Evolutionary conservation across 192 early-diverging fungal species (phyloP), one percentile per base, ranked within the genome.

Genomic region (Lunasporangiospora selenospora): DNA sequence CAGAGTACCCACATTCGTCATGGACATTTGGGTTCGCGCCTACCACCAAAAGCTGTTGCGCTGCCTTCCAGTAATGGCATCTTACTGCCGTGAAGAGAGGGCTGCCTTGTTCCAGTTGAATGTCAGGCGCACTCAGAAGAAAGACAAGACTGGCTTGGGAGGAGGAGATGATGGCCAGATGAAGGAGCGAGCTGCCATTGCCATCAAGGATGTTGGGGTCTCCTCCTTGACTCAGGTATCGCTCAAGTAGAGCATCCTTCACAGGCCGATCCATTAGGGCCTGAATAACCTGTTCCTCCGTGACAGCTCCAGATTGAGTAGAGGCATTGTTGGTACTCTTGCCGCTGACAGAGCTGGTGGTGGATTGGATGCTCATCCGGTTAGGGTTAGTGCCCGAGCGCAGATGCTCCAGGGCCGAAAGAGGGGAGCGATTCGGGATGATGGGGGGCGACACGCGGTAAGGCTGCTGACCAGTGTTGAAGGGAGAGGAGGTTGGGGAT

Each of bases 181-280:
- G 69, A 33, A 73, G 9, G 6, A 73, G 37, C 0, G 69, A 73
- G 21, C 63, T 73, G 15, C 69, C 69, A 15, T 63, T 63, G 5
- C 45, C 60, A 24, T 73, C 69, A 13, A 73, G 54, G 58, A 73
- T 73, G 36, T 73, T 73, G 44, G 69, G 69, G 34, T 73, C 59
- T 18, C 69, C 60, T 5, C 48, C 29, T 31, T 73, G 69, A 2
- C 60, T 43, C 19, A 73, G 19, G 36, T 73, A 73, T 21, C 52
- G 43, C 47, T 73, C 60, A 7, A 73, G 37, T 12, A 63, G 37
- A 7, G 60, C 55, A 47, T 73, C 69, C 69, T 73, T 59, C 1
- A 55, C 49, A 1, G 69, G 69, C 19, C 69, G 53, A 8, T 73
- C 69, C 45, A 52, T 46, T 11, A 73, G 49, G 8, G 60, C 61